Conservation (phyloP, 164 flowering plant species). For the Brasenia schreberi region DNA sequence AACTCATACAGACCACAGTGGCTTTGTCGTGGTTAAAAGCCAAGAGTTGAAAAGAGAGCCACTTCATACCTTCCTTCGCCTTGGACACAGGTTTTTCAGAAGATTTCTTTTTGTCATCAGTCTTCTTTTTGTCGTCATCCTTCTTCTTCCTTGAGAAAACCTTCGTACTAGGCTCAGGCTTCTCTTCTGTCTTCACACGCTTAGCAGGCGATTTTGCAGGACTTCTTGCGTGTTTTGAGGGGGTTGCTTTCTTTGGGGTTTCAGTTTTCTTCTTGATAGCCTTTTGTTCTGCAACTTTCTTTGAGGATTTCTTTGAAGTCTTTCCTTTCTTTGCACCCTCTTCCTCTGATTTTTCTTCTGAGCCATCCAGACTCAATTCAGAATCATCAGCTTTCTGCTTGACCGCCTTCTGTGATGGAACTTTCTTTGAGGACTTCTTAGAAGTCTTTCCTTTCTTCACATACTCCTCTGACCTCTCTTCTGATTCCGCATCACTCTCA, state of each 20-base stretch:
- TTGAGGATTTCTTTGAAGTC: conserved; percentile 15
- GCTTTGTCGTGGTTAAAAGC: no score
- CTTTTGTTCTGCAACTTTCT: conserved; percentile 35
- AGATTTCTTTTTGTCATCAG: no score
- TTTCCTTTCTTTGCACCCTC: not conserved
- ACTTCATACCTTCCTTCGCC: no score
- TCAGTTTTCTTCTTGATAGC: conserved; percentile 23
- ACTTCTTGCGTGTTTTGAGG: conserved; percentile 6
- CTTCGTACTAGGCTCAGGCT: no score
- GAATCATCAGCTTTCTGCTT: conserved; percentile 40
- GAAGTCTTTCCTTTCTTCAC: not conserved
- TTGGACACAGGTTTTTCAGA: no score
- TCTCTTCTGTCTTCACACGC: no score
- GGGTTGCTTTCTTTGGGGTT: conserved; percentile 22
- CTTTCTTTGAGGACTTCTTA: conserved; percentile 26
- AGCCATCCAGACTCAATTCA: conserved; percentile 32
- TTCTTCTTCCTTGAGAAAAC: no score
- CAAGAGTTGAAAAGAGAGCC: no score
- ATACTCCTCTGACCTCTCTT: not conserved
- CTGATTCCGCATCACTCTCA: conserved; percentile 33
- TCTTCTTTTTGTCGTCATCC: no score
- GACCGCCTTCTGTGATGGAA: conserved; percentile 27
- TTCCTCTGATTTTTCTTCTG: conserved; percentile 2
- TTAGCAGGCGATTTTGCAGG: no score
- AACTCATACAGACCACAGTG: no score